Conservation (phyloP, 768 basidiomycete genomes). For the Amanita rimosa region DNA sequence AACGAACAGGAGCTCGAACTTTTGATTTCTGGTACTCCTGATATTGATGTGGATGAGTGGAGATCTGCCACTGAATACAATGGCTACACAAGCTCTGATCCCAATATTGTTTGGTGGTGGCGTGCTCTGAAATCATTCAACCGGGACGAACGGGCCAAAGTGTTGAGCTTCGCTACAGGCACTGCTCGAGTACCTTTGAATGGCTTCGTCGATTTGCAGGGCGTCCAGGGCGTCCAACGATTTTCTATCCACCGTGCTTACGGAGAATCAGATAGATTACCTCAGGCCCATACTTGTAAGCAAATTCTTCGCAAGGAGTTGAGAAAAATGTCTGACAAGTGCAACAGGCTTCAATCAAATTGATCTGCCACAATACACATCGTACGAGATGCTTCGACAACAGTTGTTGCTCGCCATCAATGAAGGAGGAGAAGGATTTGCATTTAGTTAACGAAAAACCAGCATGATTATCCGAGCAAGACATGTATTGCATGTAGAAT, state of each 20-base stretch:
- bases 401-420: conserved; percentile 87
- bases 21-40: conserved; percentile 94
- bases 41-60: conserved; percentile 98
- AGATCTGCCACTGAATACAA: conserved; percentile 86
- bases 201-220: conserved; percentile 93
- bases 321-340: conserved; percentile 9
- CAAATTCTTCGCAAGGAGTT: conserved; percentile 7
- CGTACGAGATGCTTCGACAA: conserved; percentile 92
- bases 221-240: conserved; percentile 86
- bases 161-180: conserved; percentile 93
- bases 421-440: conserved; percentile 94
- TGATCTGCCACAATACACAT: conserved; percentile 88
- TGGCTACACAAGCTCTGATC: conserved; percentile 79
- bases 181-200: conserved; percentile 88
- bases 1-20: conserved; percentile 92
- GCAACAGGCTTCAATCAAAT: conserved; percentile 83
- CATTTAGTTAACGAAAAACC: conserved; percentile 39
- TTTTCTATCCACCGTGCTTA: conserved; percentile 96
- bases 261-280: conserved; percentile 72
- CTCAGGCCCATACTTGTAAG: conserved; percentile 86
- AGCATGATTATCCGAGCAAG: conserved; percentile 14
- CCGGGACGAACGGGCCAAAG: conserved; percentile 92
- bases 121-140: conserved; percentile 95
- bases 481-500: conserved; percentile 3
- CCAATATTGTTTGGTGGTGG: conserved; percentile 99